These are phyloP conservation scores for Cryptosporidium canis DNA, from an alignment of 169 alveolate species.

Conservation along the genomic window DNA sequence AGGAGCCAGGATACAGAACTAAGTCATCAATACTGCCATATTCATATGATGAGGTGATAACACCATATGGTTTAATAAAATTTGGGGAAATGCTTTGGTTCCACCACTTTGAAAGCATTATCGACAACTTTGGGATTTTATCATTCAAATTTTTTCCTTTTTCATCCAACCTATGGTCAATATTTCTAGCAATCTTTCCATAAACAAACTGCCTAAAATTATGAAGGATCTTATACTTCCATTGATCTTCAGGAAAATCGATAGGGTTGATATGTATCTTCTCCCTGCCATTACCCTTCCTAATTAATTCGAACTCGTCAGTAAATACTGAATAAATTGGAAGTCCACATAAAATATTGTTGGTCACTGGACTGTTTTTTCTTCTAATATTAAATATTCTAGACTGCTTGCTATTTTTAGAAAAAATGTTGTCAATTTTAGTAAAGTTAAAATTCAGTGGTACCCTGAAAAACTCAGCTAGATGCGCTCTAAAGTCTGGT, in stretches of 20 bases:
- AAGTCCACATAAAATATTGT: conserved; percentile 56
- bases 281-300: neutral
- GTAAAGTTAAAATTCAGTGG: conserved; percentile 28
- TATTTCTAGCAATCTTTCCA: neutral
- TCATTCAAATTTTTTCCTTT: neutral
- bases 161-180: neutral
- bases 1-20: conserved; percentile 56
- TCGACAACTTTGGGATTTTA: conserved; percentile 25
- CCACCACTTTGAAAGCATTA: conserved; percentile 67
- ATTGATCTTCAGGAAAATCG: conserved; percentile 62
- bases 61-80: conserved; percentile 52
- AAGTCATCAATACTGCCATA: neutral
- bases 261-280: conserved; percentile 3
- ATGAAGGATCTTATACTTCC: conserved; percentile 41
- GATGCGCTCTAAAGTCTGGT: conserved; percentile 37
- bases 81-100: conserved; percentile 56
- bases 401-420: neutral
- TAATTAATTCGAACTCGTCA: conserved; percentile 40
- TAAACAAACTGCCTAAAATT: conserved; percentile 37
- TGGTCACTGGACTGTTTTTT: neutral
- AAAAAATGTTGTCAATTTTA: conserved; percentile 17
- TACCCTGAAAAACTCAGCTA: conserved; percentile 62
- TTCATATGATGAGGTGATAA: conserved; percentile 61
- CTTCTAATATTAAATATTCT: conserved; percentile 23
- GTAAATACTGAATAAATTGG: conserved; percentile 65